Percentiles rank a stretch among this genome's conserved stretches.
Evolutionary conservation across 768 basidiomycete species (phyloP).

Genomic region (Pisolithus albus): DNA sequence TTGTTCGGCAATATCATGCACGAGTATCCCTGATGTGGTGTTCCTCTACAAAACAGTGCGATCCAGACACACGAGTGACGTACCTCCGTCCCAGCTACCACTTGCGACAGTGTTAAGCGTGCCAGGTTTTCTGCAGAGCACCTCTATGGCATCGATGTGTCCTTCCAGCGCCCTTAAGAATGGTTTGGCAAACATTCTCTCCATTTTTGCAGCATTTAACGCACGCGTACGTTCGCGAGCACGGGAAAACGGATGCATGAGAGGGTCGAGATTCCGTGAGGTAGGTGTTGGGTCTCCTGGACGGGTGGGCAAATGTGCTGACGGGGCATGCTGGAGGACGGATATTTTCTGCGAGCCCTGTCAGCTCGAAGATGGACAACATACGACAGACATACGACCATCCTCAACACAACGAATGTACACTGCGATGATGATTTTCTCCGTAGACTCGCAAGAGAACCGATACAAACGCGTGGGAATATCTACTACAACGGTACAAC

Average conservation of each 20-base stretch:
- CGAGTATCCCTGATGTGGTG: conserved; percentile 57
- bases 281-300: conserved; percentile 83
- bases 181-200: conserved; percentile 95
- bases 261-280: conserved; percentile 86
- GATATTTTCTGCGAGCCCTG: conserved; percentile 61
- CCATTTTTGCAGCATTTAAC: conserved; percentile 93
- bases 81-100: conserved; percentile 94
- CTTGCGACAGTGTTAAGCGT: conserved; percentile 77
- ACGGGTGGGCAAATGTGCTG: conserved; percentile 63
- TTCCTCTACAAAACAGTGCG: background rate
- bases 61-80: conserved; percentile 24
- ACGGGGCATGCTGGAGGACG: conserved; percentile 78
- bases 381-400: conserved; percentile 2
- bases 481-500: too few relatives aligned
- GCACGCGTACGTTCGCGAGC: conserved; percentile 92
- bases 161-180: conserved; percentile 88
- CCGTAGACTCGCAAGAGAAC: too few relatives aligned
- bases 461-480: too few relatives aligned
- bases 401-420: background rate
- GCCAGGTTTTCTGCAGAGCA: conserved; percentile 63
- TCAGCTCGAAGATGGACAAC: conserved; percentile 2
- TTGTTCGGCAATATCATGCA: conserved; percentile 70
- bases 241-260: conserved; percentile 92
- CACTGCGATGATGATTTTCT: too few relatives aligned
- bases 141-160: conserved; percentile 92